Evolutionary conservation across 2,329 filamentous ascomycete genomes (phyloP).

Genomic region (Scedosporium apiospermum): DNA sequence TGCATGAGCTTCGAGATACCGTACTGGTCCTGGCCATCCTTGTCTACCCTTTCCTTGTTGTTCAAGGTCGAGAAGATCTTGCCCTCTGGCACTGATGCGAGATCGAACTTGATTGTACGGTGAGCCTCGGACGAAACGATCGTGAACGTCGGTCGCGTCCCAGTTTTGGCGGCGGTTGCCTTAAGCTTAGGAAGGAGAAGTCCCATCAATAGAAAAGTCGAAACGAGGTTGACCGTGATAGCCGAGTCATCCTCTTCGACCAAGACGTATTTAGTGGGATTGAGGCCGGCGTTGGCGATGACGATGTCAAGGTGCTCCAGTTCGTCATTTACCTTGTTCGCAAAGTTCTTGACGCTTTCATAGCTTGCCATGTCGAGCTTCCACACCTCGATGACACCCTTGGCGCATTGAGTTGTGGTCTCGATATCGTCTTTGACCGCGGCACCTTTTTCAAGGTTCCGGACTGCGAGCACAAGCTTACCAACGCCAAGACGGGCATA

Average conservation of each 20-base stretch:
- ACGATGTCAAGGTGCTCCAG: slow-evolving; percentile 33
- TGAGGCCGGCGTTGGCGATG: slow-evolving; percentile 32
- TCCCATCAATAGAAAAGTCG: slow-evolving; percentile 14
- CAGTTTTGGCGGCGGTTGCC: slow-evolving; percentile 14
- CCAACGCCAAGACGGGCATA: slow-evolving; percentile 28
- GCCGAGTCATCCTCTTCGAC: slow-evolving; percentile 38
- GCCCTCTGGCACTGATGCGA: background rate
- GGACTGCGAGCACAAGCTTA: slow-evolving; percentile 36
- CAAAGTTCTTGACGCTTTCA: slow-evolving; percentile 32
- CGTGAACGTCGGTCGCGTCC: too few relatives aligned
- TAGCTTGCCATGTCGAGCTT: slow-evolving; percentile 37
- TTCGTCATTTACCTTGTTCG: slow-evolving; percentile 8
- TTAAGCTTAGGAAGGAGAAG: slow-evolving; percentile 13
- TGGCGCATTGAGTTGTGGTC: background rate
- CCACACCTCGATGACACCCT: slow-evolving; percentile 33
- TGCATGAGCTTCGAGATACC: too few relatives aligned
- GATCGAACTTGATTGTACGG: too few relatives aligned
- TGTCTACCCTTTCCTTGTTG: slow-evolving; percentile 16
- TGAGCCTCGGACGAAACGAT: too few relatives aligned
- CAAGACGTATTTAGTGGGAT: slow-evolving; percentile 22
- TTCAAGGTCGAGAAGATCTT: slow-evolving; percentile 21
- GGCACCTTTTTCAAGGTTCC: slow-evolving; percentile 31
- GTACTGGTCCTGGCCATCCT: slow-evolving; percentile 18
- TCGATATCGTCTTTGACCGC: slow-evolving; percentile 16
- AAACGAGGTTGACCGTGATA: slow-evolving; percentile 24